These are phyloP conservation scores for Podospora sp. DNA, from an alignment of 495 filamentous ascomycete genomes.

Conservation along the genomic window DNA sequence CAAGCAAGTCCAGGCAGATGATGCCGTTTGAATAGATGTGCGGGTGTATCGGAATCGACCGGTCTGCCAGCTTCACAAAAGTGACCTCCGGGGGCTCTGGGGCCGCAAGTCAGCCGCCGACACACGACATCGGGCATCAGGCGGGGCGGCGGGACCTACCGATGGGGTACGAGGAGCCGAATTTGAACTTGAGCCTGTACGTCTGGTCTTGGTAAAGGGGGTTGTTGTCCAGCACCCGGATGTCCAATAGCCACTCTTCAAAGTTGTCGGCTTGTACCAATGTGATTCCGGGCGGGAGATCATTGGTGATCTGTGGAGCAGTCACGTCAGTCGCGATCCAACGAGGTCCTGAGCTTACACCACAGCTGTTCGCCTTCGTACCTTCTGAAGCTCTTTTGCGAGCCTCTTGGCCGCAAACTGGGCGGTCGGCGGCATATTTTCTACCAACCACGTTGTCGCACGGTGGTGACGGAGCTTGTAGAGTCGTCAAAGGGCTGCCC, in stretches of 20 bases:
- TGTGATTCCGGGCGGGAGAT: conserved; percentile 70
- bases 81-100: conserved; percentile 90
- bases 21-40: conserved; percentile 98
- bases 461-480: not conserved
- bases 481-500: not conserved
- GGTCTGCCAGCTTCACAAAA: conserved; percentile 68
- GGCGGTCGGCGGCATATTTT: conserved; percentile 37
- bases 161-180: conserved; percentile 84
- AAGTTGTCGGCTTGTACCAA: conserved; percentile 80
- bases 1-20: conserved; percentile 94
- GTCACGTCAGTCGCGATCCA: not conserved
- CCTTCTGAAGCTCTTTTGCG: conserved; percentile 57
- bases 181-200: conserved; percentile 86
- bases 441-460: not conserved
- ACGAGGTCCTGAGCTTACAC: not conserved
- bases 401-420: conserved; percentile 53
- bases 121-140: not conserved
- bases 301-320: conserved; percentile 52
- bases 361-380: conserved; percentile 13
- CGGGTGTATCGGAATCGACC: conserved; percentile 90
- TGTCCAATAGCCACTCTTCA: conserved; percentile 91
- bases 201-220: conserved; percentile 81
- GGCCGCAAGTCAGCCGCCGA: not conserved
- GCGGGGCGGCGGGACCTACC: conserved; percentile 53
- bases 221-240: conserved; percentile 86